Conservation (phyloP, 208 protist genomes). For the Hexamita inflata region DNA sequence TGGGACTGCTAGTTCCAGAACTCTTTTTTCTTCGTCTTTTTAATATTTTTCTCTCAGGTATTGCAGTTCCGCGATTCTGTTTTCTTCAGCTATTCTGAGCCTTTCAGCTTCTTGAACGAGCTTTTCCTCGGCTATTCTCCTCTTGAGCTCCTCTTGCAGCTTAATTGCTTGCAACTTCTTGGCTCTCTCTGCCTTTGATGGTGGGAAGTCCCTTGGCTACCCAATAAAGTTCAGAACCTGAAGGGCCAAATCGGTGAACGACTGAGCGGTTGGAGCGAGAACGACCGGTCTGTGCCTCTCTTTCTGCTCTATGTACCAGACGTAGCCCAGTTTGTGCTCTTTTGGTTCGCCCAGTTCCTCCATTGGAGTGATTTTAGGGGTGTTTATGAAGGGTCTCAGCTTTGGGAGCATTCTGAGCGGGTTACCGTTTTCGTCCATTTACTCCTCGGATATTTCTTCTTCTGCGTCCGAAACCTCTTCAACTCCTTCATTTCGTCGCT, state of each 20-base stretch:
- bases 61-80: background rate
- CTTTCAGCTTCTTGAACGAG: background rate
- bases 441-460: background rate
- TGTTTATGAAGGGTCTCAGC: constrained; percentile 2
- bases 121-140: background rate
- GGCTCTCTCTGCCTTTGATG: background rate
- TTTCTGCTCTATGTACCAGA: too few species aligned
- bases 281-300: too few species aligned
- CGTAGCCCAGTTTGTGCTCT: too few species aligned
- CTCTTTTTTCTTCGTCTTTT: background rate
- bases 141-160: background rate
- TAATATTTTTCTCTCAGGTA: background rate
- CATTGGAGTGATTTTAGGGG: background rate
- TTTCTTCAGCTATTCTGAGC: background rate
- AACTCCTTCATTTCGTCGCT: background rate
- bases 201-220: background rate
- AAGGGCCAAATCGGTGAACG: background rate
- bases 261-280: background rate
- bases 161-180: background rate
- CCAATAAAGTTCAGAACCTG: background rate
- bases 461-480: constrained; percentile 11
- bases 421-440: constrained; percentile 18
- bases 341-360: too few species aligned
- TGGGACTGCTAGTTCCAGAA: background rate
- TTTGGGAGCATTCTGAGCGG: background rate